Percentiles rank a stretch among this genome's conserved stretches.
phyloP scores from a whole-genome alignment of 495 filamentous ascomycete species.

The Aspergillus indologenus region DNA sequence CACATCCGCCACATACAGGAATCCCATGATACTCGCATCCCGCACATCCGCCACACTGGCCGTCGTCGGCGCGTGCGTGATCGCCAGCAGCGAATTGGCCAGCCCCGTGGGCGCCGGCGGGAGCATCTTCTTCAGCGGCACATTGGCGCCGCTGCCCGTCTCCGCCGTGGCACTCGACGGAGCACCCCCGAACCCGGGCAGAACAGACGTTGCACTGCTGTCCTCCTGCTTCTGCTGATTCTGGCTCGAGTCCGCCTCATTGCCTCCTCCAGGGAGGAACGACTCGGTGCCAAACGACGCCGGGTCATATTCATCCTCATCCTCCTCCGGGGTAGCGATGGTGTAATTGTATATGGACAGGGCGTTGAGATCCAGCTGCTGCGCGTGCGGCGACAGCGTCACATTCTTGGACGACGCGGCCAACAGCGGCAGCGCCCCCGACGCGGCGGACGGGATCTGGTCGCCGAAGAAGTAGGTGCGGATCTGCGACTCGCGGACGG shows the following conservation, averaged over 20 bases:
- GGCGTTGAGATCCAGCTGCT: slow-evolving; percentile 70
- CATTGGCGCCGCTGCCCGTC: slow-evolving; percentile 5
- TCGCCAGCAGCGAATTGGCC: slow-evolving; percentile 68
- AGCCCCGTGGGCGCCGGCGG: slow-evolving; percentile 33
- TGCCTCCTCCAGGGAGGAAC: slow-evolving; percentile 46
- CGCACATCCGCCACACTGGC: slow-evolving; percentile 70
- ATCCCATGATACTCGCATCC: slow-evolving; percentile 85
- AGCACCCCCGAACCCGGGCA: slow-evolving; percentile 24
- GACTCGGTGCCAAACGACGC: slow-evolving; percentile 42
- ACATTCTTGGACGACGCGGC: slow-evolving; percentile 47
- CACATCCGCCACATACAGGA: slow-evolving; percentile 86
- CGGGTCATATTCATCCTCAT: slow-evolving; percentile 46
- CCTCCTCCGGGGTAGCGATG: slow-evolving; percentile 42
- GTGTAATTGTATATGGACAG: slow-evolving; percentile 66
- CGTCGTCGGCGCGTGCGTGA: slow-evolving; percentile 66
- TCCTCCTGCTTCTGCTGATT: slow-evolving; percentile 25
- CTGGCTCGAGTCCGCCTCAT: slow-evolving; percentile 28
- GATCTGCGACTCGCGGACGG: slow-evolving; percentile 67
- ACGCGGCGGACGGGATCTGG: slow-evolving; percentile 34
- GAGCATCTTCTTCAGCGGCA: slow-evolving; percentile 36
- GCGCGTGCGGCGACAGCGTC: slow-evolving; percentile 80
- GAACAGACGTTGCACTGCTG: slow-evolving; percentile 11
- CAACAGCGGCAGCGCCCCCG: slow-evolving; percentile 31
- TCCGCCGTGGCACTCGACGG: slow-evolving; percentile 16
- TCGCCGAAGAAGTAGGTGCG: slow-evolving; percentile 94